Evolutionary conservation across 768 basidiomycete genomes (phyloP).

Genomic region (Phylloporus sp.): DNA sequence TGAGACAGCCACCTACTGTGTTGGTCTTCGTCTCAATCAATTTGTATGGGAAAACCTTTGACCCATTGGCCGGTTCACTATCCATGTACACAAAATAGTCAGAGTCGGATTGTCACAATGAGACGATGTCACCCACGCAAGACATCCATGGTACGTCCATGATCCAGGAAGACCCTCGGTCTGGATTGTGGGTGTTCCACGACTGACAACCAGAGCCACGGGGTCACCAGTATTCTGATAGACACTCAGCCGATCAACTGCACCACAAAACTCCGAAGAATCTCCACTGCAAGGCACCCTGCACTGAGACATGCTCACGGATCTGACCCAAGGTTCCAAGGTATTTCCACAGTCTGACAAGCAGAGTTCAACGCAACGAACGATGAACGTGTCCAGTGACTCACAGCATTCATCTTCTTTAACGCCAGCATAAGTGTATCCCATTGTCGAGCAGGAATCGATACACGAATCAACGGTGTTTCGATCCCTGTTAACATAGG

Average conservation of each 20-base stretch:
- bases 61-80: slow-evolving; percentile 45
- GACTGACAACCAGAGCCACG: slow-evolving; percentile 46
- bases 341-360: slow-evolving; percentile 61
- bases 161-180: slow-evolving; percentile 56
- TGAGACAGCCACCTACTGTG: slow-evolving; percentile 60
- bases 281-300: slow-evolving; percentile 61
- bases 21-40: slow-evolving; percentile 57
- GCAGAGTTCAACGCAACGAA: background rate
- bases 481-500: slow-evolving; percentile 39
- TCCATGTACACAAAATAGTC: background rate
- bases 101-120: background rate
- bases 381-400: slow-evolving; percentile 17
- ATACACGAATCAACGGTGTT: slow-evolving; percentile 64
- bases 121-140: slow-evolving; percentile 42
- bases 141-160: slow-evolving; percentile 66
- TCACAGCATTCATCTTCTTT: slow-evolving; percentile 68
- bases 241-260: slow-evolving; percentile 53
- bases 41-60: slow-evolving; percentile 58
- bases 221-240: slow-evolving; percentile 67
- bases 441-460: slow-evolving; percentile 36
- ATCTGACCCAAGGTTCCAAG: slow-evolving; percentile 43
- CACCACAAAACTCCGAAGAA: slow-evolving; percentile 56
- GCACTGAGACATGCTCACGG: slow-evolving; percentile 50
- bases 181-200: slow-evolving; percentile 43
- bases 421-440: slow-evolving; percentile 64